These are phyloP conservation scores for Cyanodermella asteris DNA, from an alignment of 2,329 filamentous ascomycete species.

Conservation along the genomic window DNA sequence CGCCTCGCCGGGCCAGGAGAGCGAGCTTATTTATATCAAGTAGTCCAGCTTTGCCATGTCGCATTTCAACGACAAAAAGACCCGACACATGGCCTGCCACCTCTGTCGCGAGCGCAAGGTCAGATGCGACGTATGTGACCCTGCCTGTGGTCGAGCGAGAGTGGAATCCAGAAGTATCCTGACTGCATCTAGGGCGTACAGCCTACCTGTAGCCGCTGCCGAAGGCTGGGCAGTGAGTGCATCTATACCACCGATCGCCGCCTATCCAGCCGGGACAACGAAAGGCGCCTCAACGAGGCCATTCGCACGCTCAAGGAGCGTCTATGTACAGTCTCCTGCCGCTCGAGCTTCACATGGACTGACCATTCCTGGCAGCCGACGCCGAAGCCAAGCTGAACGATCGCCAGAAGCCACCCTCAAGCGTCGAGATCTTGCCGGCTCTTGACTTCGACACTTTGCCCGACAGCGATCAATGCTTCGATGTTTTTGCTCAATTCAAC, in stretches of 20 bases:
- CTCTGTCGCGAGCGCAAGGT: slow-evolving; percentile 1
- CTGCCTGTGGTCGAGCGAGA: not conserved
- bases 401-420: slow-evolving; percentile 1
- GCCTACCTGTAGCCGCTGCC: slow-evolving; percentile 1
- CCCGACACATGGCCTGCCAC: slow-evolving; percentile 1
- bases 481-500: not conserved
- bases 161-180: not conserved
- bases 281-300: slow-evolving; percentile 1
- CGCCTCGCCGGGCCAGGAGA: not conserved
- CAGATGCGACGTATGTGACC: slow-evolving; percentile 1
- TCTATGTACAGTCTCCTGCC: not conserved
- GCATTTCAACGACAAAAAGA: not conserved
- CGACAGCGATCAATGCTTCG: slow-evolving; percentile 1
- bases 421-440: not conserved
- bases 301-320: slow-evolving; percentile 1
- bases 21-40: slow-evolving; percentile 1
- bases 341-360: not conserved
- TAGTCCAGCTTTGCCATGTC: not conserved
- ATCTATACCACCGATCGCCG: not conserved
- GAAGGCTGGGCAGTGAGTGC: slow-evolving; percentile 1
- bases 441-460: not conserved
- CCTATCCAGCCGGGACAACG: slow-evolving; percentile 1
- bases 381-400: slow-evolving; percentile 1
- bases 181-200: not conserved
- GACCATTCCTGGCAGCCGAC: slow-evolving; percentile 1